Base-by-base conservation (phyloP, 2,329 filamentous ascomycete species). In the Penicillium sp. region DNA sequence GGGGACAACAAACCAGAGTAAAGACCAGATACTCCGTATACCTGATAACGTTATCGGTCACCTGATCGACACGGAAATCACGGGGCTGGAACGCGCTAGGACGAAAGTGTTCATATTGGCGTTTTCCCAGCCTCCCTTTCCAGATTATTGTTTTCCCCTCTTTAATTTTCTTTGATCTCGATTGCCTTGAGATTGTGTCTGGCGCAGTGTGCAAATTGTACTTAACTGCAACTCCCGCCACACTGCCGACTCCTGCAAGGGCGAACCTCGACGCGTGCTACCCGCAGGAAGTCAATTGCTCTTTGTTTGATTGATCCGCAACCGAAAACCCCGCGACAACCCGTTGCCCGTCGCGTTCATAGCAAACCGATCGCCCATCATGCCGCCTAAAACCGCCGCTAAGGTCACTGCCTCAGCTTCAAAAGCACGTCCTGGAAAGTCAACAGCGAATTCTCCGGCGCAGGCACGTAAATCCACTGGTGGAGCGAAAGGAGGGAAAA, bases 331-430 rank as follows among this genome's bases (percentile, higher is more conserved):
- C 25, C 25, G 9, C 12, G 25, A 27, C 25, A 27, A 4, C 25
- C 6, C 6, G 10, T 5, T 13, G 6, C 25, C 4, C 9, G 25
- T 11, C 12, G 25, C 12, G 10, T 27, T n/a, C 10, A n/a, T 11
- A 27, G 9, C 25, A n/a, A 11, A 4, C 11, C 9, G 9, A 11
- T 27, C 25, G 27, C 8, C 22, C 36, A 47, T 33, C 35, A 62
- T 63, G 57, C 55, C 55, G 14, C 59, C 56, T 6, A 64, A 61
- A 39, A 47, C 27, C 12, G 25, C 50, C 16, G 38, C 44, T 27
- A 42, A 44, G 39, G 45, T 26, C 42, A 39, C 33, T 46, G 48
- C 37, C 22, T 41, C 27, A 25, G 29, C 29, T 33, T 34, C 39
- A 11, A 38, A 39, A 44, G 25, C 32, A 23, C 10, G 25, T 22